Conservation (phyloP, 768 basidiomycete species). For the Amanita rimosa region DNA sequence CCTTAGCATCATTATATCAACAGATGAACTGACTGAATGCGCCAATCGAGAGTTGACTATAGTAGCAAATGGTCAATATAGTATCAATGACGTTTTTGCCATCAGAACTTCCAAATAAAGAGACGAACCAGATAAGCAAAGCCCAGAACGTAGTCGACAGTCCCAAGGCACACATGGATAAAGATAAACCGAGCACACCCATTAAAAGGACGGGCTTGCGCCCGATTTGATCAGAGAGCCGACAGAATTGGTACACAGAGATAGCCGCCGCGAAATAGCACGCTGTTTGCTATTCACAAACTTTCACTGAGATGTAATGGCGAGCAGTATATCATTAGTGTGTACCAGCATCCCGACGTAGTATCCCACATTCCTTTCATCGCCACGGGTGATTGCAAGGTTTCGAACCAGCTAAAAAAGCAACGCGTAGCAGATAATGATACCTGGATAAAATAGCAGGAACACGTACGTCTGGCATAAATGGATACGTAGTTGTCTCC, state of each 20-base stretch:
- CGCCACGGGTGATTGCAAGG: slow-evolving; percentile 55
- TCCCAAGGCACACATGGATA: slow-evolving; percentile 68
- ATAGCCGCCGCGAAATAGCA: slow-evolving; percentile 69
- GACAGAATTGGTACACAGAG: slow-evolving; percentile 66
- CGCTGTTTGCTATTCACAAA: slow-evolving; percentile 48
- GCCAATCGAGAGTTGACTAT: slow-evolving; percentile 61
- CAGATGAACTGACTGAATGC: slow-evolving; percentile 42
- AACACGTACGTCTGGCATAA: slow-evolving; percentile 53
- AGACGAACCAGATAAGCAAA: slow-evolving; percentile 35
- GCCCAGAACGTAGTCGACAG: slow-evolving; percentile 60
- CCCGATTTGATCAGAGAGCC: slow-evolving; percentile 61
- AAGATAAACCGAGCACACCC: slow-evolving; percentile 50
- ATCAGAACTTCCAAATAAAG: background rate
- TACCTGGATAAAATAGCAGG: too few relatives aligned
- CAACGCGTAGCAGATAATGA: background rate
- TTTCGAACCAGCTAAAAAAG: slow-evolving; percentile 44
- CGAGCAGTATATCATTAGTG: too few relatives aligned
- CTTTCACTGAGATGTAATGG: too few relatives aligned
- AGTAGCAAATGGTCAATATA: slow-evolving; percentile 3
- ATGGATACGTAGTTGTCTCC: slow-evolving; percentile 65
- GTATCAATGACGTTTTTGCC: too few relatives aligned
- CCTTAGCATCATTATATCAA: too few relatives aligned
- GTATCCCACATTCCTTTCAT: slow-evolving; percentile 23
- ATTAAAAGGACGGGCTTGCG: slow-evolving; percentile 64
- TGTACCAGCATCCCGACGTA: slow-evolving; percentile 53